Percentiles rank a stretch among this genome's conserved stretches.
Evolutionary conservation across 805 yeast genomes (phyloP).

Genomic region (Ascoidea rubescens): DNA sequence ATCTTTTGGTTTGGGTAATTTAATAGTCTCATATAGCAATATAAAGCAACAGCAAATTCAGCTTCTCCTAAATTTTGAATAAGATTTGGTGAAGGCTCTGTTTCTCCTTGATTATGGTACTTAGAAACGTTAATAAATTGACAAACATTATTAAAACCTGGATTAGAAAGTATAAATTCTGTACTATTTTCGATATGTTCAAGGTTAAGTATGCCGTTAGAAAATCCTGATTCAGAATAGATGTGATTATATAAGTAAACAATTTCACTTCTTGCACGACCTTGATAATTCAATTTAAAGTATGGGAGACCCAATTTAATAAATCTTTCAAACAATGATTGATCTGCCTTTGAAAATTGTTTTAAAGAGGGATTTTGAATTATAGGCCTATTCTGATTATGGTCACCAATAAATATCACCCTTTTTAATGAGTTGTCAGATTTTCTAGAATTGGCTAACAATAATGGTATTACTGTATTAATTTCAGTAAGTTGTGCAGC

Average conservation of each 20-base stretch:
- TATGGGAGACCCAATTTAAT: constrained; percentile 14
- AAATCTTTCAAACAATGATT: constrained; percentile 15
- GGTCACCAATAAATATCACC: constrained; percentile 20
- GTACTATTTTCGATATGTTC: background rate
- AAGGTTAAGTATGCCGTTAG: background rate
- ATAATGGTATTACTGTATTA: constrained; percentile 17
- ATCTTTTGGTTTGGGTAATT: constrained; percentile 27
- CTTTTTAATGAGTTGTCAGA: constrained; percentile 12
- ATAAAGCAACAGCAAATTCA: constrained; percentile 28
- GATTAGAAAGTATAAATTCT: constrained; percentile 15
- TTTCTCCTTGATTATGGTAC: constrained; percentile 18
- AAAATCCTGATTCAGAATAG: no score
- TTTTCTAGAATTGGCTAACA: constrained; percentile 8
- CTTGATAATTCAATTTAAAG: constrained; percentile 13
- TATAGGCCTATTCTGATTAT: constrained; percentile 14
- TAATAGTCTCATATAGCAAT: constrained; percentile 29
- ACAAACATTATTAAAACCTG: constrained; percentile 21
- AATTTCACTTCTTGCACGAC: constrained; percentile 1
- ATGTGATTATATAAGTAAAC: background rate
- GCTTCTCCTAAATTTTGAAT: constrained; percentile 30
- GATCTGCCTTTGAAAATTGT: constrained; percentile 12
- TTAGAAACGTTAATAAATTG: constrained; percentile 23
- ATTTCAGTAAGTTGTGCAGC: constrained; percentile 19
- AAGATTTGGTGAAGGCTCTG: constrained; percentile 13
- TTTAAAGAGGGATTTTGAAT: constrained; percentile 10